phyloP scores from a whole-genome alignment of 305 asterid species.

The Rubia peregrina region DNA sequence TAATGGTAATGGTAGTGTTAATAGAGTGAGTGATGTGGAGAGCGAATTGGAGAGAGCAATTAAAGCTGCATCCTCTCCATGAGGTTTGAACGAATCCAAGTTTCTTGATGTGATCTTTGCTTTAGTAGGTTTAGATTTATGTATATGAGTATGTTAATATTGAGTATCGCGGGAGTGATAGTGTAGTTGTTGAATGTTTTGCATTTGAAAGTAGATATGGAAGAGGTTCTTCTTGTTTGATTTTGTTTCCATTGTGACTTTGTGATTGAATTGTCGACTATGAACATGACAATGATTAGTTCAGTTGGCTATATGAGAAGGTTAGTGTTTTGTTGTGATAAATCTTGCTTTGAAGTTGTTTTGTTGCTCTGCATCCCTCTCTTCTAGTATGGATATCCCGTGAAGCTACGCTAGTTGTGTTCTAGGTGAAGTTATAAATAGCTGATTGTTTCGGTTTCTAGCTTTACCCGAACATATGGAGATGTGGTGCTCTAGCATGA shows the following conservation, averaged over 20 bases:
- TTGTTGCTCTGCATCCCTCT: neutral
- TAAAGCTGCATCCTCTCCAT: conserved; percentile 44
- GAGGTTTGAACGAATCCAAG: conserved; percentile 19
- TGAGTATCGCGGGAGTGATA: neutral
- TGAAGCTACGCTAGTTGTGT: neutral
- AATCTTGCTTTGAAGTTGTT: neutral
- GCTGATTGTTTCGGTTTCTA: neutral
- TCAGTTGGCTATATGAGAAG: neutral
- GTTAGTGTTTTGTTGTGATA: neutral
- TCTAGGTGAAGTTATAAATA: neutral
- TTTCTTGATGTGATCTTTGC: neutral
- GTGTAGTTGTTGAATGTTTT: neutral
- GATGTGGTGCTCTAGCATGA: neutral
- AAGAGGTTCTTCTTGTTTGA: neutral
- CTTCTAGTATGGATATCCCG: neutral
- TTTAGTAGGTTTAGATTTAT: conserved; percentile 8
- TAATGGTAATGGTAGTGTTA: conserved; percentile 19
- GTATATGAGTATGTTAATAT: conserved; percentile 8
- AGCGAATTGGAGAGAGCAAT: conserved; percentile 84
- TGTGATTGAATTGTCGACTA: neutral
- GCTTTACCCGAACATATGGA: neutral
- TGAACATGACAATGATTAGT: neutral
- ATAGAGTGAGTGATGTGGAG: conserved; percentile 50
- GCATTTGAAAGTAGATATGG: neutral
- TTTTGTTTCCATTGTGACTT: neutral